A percentile compares a stretch with the other conserved stretches of the same genome.
These are phyloP conservation scores for Raffaelea arxii DNA, from an alignment of 2,329 filamentous ascomycete genomes.

Conservation along the genomic window DNA sequence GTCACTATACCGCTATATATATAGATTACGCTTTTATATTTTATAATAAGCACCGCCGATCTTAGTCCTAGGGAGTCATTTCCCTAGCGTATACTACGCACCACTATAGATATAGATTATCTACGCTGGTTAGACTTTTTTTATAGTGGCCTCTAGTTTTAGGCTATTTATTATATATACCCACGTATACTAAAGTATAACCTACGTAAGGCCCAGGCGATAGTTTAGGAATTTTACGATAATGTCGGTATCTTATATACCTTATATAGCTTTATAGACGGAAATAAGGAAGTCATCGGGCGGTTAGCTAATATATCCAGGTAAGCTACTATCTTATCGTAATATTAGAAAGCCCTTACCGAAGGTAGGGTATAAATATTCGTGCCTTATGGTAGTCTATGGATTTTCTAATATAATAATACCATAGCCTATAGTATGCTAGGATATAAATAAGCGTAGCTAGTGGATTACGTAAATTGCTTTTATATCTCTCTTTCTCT, in stretches of 20 bases:
- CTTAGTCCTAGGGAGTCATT: constrained; percentile 79
- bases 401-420: too few species aligned
- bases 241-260: constrained; percentile 80
- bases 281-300: constrained; percentile 72
- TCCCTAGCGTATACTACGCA: constrained; percentile 81
- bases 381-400: too few species aligned
- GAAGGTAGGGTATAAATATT: constrained; percentile 10
- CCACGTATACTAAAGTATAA: constrained; percentile 80
- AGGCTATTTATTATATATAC: constrained; percentile 79
- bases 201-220: constrained; percentile 60
- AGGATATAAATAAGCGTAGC: too few species aligned
- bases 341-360: constrained; percentile 53
- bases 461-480: too few species aligned
- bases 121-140: constrained; percentile 82
- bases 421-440: too few species aligned
- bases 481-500: too few species aligned
- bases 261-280: constrained; percentile 76
- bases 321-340: constrained; percentile 67
- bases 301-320: constrained; percentile 68
- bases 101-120: constrained; percentile 89
- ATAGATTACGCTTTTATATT: constrained; percentile 86
- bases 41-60: constrained; percentile 86
- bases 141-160: constrained; percentile 83
- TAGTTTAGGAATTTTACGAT: constrained; percentile 72
- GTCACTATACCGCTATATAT: constrained; percentile 74